Percentiles rank a stretch among this genome's conserved stretches.
Evolutionary conservation across 805 yeast genomes (phyloP).

Genomic region (Pichia insulana): DNA sequence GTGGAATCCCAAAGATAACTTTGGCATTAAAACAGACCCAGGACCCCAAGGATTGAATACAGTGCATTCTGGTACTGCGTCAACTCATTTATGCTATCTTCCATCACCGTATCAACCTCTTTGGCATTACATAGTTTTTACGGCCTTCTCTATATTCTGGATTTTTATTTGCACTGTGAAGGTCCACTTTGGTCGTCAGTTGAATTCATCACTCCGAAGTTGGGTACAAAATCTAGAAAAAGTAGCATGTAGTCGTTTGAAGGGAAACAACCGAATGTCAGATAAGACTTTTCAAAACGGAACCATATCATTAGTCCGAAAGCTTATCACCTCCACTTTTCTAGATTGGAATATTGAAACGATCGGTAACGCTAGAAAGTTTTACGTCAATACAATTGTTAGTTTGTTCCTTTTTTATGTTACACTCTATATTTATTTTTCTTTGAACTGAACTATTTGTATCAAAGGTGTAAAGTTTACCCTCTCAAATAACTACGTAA

Average conservation of each 20-base stretch:
- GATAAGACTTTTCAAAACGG: too few species aligned
- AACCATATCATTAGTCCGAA: not conserved
- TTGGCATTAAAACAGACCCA: not conserved
- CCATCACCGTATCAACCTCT: slow-evolving; percentile 23
- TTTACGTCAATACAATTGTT: slow-evolving; percentile 9
- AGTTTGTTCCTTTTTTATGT: not conserved
- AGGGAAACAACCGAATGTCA: too few species aligned
- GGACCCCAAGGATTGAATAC: slow-evolving; percentile 14
- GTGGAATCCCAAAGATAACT: slow-evolving; percentile 20
- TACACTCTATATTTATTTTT: not conserved
- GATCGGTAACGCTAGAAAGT: slow-evolving; percentile 8
- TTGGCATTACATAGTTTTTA: slow-evolving; percentile 13
- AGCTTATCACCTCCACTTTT: too few species aligned
- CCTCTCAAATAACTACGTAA: too few species aligned
- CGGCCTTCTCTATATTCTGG: slow-evolving; percentile 12
- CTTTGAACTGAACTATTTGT: too few species aligned
- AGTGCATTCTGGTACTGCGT: slow-evolving; percentile 22
- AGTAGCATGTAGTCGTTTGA: too few species aligned
- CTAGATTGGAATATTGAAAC: slow-evolving; percentile 20
- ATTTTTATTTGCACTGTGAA: slow-evolving; percentile 16
- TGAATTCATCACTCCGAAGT: slow-evolving; percentile 1
- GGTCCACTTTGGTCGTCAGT: slow-evolving; percentile 7
- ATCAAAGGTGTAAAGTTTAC: too few species aligned
- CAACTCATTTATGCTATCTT: slow-evolving; percentile 23
- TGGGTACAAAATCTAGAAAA: too few species aligned